Evolutionary conservation across 2,329 filamentous ascomycete species (phyloP), one percentile per base, ranked within the genome.

Genomic region (Colletotrichum scovillei): DNA sequence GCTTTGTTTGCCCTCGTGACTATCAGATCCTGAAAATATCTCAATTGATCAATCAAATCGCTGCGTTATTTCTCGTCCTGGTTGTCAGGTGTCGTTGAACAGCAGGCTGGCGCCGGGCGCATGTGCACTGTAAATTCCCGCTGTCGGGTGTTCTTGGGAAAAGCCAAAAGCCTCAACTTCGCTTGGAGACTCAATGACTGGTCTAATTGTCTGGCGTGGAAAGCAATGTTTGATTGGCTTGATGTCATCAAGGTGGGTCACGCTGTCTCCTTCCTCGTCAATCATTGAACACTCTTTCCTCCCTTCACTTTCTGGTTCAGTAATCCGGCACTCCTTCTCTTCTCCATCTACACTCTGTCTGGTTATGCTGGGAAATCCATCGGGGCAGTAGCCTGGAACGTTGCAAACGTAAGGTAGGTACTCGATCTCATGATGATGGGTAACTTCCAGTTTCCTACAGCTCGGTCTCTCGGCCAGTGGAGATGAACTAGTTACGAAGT

Each of bases 1-100:
- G 19, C 55, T 64, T 65, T 63, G 11, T 24, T 8, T 19, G 56
- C 42, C 56, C 71, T 57, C 67, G 62, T 73, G 67, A 64, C 62
- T n/a, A 14, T 53, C 30, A 26, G 6, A 38, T 5, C 49, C 60
- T 59, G 46, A 26, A 60, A 52, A 30, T n/a, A 53, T 19, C 42
- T 63, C 42, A 22, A 52, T 28, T 63, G 26, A 24, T 12, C 28
- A 64, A 64, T 64, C 28, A 49, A 64, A 53, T 55, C 22, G 26
- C 58, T 30, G 58, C 38, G 55, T 32, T 49, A 35, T 55, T 70
- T 35, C n/a, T 19, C 58, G 60, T 24, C 35, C 14, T 28, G n/a
- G n/a, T 35, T 24, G 42, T 65, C 70, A 70, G 67, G 55, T 71
- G 70, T 55, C 22, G 24, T 42, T 19, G 38, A 28, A 68, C 22